phyloP scores from a whole-genome alignment of 768 basidiomycete genomes.

The Chlorophyllum brunneum region DNA sequence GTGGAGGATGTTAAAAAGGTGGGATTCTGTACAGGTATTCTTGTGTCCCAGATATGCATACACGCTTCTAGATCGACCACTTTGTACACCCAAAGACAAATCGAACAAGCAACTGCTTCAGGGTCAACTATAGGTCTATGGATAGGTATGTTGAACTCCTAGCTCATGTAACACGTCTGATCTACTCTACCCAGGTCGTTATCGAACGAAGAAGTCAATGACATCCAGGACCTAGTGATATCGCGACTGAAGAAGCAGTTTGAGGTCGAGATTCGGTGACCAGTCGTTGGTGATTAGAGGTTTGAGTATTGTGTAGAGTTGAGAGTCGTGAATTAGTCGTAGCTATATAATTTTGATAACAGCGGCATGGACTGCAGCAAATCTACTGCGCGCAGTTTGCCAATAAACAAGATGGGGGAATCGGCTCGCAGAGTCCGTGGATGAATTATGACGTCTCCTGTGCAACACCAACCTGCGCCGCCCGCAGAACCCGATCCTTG shows the following conservation, averaged over 20 bases:
- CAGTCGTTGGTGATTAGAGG: slow-evolving; percentile 31
- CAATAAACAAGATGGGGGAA: slow-evolving; percentile 6
- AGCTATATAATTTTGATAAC: slow-evolving; percentile 22
- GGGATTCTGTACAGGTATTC: slow-evolving; percentile 20
- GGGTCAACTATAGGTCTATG: slow-evolving; percentile 96
- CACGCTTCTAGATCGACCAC: slow-evolving; percentile 68
- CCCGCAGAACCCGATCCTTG: slow-evolving; percentile 88
- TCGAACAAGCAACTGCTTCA: slow-evolving; percentile 77
- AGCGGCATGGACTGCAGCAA: slow-evolving; percentile 1
- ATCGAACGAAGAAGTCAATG: slow-evolving; percentile 86
- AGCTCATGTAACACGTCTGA: background rate
- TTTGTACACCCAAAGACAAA: slow-evolving; percentile 89
- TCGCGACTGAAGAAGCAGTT: slow-evolving; percentile 54
- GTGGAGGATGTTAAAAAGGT: slow-evolving; percentile 90
- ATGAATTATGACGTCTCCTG: slow-evolving; percentile 51
- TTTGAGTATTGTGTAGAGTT: slow-evolving; percentile 27
- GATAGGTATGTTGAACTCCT: slow-evolving; percentile 57
- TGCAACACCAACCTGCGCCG: slow-evolving; percentile 95
- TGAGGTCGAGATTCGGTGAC: slow-evolving; percentile 85
- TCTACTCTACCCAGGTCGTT: slow-evolving; percentile 53
- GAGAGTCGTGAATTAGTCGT: slow-evolving; percentile 20
- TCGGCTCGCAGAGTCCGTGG: background rate
- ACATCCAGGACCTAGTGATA: slow-evolving; percentile 63
- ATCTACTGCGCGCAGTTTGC: slow-evolving; percentile 3
- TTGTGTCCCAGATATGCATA: slow-evolving; percentile 13